A percentile compares a stretch with the other conserved stretches of the same genome.
Conservation (phyloP, 306 rosid genomes). For the Mucuna pruriens region DNA sequence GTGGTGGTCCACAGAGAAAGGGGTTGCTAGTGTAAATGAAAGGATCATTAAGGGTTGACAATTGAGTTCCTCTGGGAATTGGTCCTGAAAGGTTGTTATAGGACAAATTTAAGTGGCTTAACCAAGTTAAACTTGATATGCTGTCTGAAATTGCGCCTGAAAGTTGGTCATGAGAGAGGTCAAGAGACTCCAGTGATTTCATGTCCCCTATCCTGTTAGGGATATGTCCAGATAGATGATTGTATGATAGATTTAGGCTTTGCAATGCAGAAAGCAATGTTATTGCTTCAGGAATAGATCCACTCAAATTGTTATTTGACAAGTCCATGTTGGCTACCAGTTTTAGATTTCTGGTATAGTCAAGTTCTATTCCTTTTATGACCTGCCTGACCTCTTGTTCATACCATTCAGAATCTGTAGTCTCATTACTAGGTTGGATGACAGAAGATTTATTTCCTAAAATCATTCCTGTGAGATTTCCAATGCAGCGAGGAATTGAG, state of each 20-base stretch:
- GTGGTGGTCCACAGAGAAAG: constrained; percentile 34
- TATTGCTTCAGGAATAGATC: constrained; percentile 29
- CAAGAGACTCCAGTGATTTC: constrained; percentile 32
- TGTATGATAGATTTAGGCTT: constrained; percentile 23
- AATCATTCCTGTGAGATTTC: constrained; percentile 26
- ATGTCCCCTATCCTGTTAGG: constrained; percentile 6
- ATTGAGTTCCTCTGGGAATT: constrained; percentile 13
- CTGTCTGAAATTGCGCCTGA: constrained; percentile 19
- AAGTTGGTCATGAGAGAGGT: constrained; percentile 21
- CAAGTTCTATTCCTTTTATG: constrained; percentile 20
- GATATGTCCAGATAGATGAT: constrained; percentile 1
- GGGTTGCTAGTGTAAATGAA: constrained; percentile 27
- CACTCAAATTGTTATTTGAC: constrained; percentile 26
- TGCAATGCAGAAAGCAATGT: neutral
- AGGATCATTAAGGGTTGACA: neutral
- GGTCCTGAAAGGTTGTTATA: constrained; percentile 36
- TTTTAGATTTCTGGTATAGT: neutral
- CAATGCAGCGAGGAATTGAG: constrained; percentile 24
- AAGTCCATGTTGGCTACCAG: constrained; percentile 14
- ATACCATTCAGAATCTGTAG: neutral
- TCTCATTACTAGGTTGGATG: neutral
- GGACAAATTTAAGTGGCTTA: constrained; percentile 20
- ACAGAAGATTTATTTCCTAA: neutral
- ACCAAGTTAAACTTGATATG: constrained; percentile 15
- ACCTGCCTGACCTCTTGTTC: neutral